Base-by-base conservation (phyloP, 129 eudicot genomes). In the Ambrosia trifida region DNA sequence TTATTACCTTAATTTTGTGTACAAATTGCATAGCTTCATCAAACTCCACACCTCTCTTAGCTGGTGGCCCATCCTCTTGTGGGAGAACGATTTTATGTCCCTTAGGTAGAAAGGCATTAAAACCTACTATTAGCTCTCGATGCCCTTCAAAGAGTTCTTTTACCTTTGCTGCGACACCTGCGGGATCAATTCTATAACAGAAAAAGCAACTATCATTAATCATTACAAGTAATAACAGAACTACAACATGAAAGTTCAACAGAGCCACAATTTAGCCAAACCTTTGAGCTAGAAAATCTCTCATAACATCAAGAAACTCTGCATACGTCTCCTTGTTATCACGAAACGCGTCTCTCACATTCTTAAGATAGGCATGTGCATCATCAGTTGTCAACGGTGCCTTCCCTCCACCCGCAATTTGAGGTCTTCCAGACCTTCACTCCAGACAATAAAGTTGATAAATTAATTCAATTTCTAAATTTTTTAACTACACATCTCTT, bases 271-370 rank as follows among this genome's bases (percentile, higher is more conserved):
- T 47, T 50, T 50, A 33, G 49, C 43, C 64, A 66, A 50, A 94
- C 98, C 95, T 94, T 78, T 87, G 91, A 44, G 91, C 84, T 85
- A 81, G 87, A 72, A 87, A 94, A 72, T 85, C 96, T 77, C 84
- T 90, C 99, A 94, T 87, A 53, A 90, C 87, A 61, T 90, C 96
- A 66, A 94, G 87, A 84, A 94, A 94, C 64, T 94, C 96, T 10
- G 76, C 83, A 81, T 94, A 94, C 64, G 74, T 88, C 66, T 90
- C 94, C 73, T 56, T 77, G 49, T 57, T 78, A 54, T 94, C 97
- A 20, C 44, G 80, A 83, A 90, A 90, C 65, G 77, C 81, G 56
- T 90, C 94, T 83, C 77, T 94, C 71, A 90, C 96, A 8, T 83
- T 71, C 82, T 87, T 90, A 57, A 94, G 91, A 86, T 94, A 94